Conservation (phyloP, 257 asterid species). For the Perilla frutescens region DNA sequence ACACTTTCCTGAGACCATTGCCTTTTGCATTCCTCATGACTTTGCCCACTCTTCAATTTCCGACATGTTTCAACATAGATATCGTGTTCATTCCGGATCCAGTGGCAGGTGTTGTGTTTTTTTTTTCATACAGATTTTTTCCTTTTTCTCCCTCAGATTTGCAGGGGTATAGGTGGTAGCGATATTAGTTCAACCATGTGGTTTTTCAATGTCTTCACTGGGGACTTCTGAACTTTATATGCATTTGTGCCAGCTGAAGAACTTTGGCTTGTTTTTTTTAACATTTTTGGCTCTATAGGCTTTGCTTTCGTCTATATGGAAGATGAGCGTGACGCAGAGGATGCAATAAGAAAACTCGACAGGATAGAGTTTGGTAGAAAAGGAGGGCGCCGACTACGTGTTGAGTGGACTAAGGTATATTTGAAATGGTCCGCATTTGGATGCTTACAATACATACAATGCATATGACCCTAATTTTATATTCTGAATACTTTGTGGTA, state of each 20-base stretch:
- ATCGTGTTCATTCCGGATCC: conserved; percentile 89
- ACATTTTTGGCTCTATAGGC: conserved; percentile 54
- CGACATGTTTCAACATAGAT: conserved; percentile 87
- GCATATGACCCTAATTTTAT: background rate
- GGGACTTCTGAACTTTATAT: conserved; percentile 44
- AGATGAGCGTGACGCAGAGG: conserved; percentile 96
- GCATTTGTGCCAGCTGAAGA: conserved; percentile 32
- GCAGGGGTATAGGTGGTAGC: conserved; percentile 58
- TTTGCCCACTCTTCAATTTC: conserved; percentile 86
- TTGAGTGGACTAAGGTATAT: conserved; percentile 91
- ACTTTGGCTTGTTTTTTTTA: conserved; percentile 41
- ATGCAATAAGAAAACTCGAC: conserved; percentile 90
- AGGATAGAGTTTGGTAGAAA: conserved; percentile 84
- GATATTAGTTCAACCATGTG: conserved; percentile 46
- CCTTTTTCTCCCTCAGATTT: conserved; percentile 49
- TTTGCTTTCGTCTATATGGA: conserved; percentile 95
- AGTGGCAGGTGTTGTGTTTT: conserved; percentile 95
- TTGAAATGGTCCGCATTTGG: conserved; percentile 10
- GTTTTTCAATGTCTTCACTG: conserved; percentile 44
- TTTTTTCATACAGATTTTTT: conserved; percentile 54
- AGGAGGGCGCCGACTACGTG: conserved; percentile 74
- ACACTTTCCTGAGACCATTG: conserved; percentile 89
- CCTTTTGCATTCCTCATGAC: conserved; percentile 95
- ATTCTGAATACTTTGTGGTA: background rate
- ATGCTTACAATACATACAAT: background rate